Conservation (phyloP, 2,329 filamentous ascomycete species). For the Cylindrodendrum hubeiense region DNA sequence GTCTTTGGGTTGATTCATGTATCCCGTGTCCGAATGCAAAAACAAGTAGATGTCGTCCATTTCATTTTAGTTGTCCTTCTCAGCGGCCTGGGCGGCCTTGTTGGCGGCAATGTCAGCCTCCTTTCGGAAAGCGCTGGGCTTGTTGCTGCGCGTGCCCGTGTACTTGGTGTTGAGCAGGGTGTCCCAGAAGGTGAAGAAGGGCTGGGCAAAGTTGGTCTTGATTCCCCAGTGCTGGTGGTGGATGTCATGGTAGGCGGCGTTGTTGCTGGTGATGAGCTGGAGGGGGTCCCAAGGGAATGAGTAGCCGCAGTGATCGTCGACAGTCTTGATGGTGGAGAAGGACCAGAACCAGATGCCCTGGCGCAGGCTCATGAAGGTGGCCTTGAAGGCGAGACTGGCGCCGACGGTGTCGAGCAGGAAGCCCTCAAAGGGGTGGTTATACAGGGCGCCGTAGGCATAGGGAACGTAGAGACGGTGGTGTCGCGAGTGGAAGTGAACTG, state of each 20-base stretch:
- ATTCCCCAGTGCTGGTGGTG: conserved; percentile 99
- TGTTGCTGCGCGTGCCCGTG: conserved; percentile 69
- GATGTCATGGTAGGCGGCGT: conserved; percentile 96
- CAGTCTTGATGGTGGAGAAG: conserved; percentile 91
- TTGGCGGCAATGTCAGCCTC: conserved; percentile 36
- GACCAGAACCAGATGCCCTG: conserved; percentile 93
- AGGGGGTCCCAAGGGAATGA: conserved; percentile 95
- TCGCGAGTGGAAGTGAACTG: conserved; percentile 90
- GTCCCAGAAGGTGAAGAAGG: conserved; percentile 98
- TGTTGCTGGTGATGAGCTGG: conserved; percentile 93
- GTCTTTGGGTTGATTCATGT: conserved; percentile 36
- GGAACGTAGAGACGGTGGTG: conserved; percentile 98
- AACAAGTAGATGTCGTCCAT: conserved; percentile 36
- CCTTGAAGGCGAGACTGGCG: conserved; percentile 84
- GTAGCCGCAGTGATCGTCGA: conserved; percentile 98
- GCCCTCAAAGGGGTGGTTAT: conserved; percentile 96
- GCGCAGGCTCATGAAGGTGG: conserved; percentile 84
- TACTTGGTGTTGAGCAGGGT: conserved; percentile 84
- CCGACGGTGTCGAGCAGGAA: conserved; percentile 94
- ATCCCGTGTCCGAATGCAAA: conserved; percentile 33
- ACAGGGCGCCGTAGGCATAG: conserved; percentile 95
- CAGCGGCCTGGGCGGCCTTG: conserved; percentile 29
- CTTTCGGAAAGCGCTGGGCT: conserved; percentile 51
- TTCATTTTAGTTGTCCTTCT: conserved; percentile 32
- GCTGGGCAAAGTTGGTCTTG: conserved; percentile 93